These are phyloP conservation scores for Ilex paraguariensis DNA, from an alignment of 305 asterid species.

Conservation along the genomic window DNA sequence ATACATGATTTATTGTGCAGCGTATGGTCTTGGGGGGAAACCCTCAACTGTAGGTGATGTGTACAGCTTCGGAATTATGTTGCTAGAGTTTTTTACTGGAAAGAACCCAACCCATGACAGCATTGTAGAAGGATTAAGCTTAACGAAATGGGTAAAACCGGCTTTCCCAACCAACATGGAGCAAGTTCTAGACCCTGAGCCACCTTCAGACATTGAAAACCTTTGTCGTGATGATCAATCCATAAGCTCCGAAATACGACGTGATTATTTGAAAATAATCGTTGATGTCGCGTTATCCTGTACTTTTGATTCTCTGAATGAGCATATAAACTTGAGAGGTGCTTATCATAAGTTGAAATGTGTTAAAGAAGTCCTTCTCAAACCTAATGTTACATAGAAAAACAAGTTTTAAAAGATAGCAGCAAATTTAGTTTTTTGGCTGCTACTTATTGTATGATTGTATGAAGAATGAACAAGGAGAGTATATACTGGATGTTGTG, in stretches of 20 bases:
- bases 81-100: slow-evolving; percentile 54
- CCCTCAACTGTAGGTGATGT: slow-evolving; percentile 57
- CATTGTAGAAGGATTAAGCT: slow-evolving; percentile 32
- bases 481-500: too few species aligned
- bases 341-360: slow-evolving; percentile 34
- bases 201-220: slow-evolving; percentile 9
- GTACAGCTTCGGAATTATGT: slow-evolving; percentile 55
- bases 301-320: slow-evolving; percentile 29
- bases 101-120: slow-evolving; percentile 43
- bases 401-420: too few species aligned
- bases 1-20: slow-evolving; percentile 19
- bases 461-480: too few species aligned
- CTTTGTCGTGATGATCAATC: slow-evolving; percentile 1
- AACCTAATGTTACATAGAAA: neutral
- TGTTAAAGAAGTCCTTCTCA: slow-evolving; percentile 13
- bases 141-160: slow-evolving; percentile 43
- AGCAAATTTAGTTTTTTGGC: too few species aligned
- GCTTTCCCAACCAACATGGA: slow-evolving; percentile 29
- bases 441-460: too few species aligned
- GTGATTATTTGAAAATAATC: slow-evolving; percentile 22
- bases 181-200: slow-evolving; percentile 29
- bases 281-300: slow-evolving; percentile 37
- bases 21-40: slow-evolving; percentile 48
- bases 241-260: slow-evolving; percentile 1
- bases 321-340: slow-evolving; percentile 28